Evolutionary conservation across 1,284 basidiomycete species (phyloP), one percentile per base, ranked within the genome.

Genomic region (Psilocybe mexicana): DNA sequence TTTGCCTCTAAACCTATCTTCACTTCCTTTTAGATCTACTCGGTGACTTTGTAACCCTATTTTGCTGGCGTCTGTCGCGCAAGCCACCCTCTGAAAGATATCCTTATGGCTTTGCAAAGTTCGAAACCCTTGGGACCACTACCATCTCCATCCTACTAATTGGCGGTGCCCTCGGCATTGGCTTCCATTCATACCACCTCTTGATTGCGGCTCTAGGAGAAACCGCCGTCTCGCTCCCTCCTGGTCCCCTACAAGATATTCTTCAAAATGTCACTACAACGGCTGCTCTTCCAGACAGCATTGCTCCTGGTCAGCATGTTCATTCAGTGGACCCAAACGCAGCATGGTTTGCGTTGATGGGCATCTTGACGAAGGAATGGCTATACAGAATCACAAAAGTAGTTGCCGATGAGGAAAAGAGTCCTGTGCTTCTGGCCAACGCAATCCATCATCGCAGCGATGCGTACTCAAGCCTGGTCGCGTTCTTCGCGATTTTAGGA

Each of bases 371-470:
- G 61, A 99, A 99, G 71, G 97, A 99, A 74, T 97, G 90, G 89
- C 74, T 99, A 26, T 98, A 96, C 74, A 80, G 93, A 54, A 77
- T 88, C 50, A 97, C 94, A 50, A 90, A 89, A 69, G 86, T 84
- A 60, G 94, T 98, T 28, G 96, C 96, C 5, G 86, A 91, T 61
- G 85, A 94, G 67, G 94, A 98, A 72, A 87, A 89, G 67, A 93
- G 90, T 68, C 91, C 93, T 1, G 96, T 99, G 0, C 76, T 99
- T 45, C 80, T 92, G 43, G 96, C 95, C 24, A 97, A 97, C 69
- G 95, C 94, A 6, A 82, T 94, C 55, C 92, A 99, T 72, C 97
- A 99, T 73, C 86, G 96, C 30, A 94, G 92, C 60, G 96, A 99
- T 72, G 94, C 93, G 14, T 93, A 94, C 69, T 93, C 93, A 3